These are phyloP conservation scores for Eurotiales sp. DNA, from an alignment of 2,329 filamentous ascomycete genomes.

Conservation along the genomic window DNA sequence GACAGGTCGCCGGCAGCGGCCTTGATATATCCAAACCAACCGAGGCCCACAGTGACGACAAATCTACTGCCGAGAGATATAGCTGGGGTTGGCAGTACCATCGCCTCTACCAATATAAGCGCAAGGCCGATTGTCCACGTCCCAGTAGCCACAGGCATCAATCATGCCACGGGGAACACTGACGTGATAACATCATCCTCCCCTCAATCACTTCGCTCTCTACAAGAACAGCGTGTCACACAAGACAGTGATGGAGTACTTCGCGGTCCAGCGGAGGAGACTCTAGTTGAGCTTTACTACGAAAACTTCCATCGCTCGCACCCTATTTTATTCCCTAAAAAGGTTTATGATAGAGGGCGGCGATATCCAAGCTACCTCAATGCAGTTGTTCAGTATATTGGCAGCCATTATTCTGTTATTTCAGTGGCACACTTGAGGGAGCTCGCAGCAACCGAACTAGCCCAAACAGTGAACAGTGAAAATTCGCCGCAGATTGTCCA, in stretches of 20 bases:
- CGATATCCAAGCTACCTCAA: constrained; percentile 11
- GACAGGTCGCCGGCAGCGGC: constrained; percentile 5
- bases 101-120: neutral
- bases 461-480: neutral
- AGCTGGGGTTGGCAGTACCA: neutral
- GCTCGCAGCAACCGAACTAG: neutral
- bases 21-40: constrained; percentile 2
- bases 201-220: constrained; percentile 4
- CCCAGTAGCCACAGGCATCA: neutral
- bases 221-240: neutral
- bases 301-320: constrained; percentile 13
- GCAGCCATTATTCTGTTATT: constrained; percentile 14
- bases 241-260: neutral
- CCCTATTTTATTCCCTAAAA: constrained; percentile 9
- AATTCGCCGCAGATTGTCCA: constrained; percentile 9
- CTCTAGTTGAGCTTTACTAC: constrained; percentile 12
- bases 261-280: constrained; percentile 1
- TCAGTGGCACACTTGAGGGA: neutral
- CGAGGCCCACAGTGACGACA: neutral
- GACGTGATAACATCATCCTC: constrained; percentile 1
- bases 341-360: constrained; percentile 6
- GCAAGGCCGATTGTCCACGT: too few relatives aligned
- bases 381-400: constrained; percentile 10
- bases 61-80: neutral
- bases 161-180: neutral